These are phyloP conservation scores for Chaetomiaceae sp. DNA, from an alignment of 2,329 filamentous ascomycete genomes.

Conservation along the genomic window DNA sequence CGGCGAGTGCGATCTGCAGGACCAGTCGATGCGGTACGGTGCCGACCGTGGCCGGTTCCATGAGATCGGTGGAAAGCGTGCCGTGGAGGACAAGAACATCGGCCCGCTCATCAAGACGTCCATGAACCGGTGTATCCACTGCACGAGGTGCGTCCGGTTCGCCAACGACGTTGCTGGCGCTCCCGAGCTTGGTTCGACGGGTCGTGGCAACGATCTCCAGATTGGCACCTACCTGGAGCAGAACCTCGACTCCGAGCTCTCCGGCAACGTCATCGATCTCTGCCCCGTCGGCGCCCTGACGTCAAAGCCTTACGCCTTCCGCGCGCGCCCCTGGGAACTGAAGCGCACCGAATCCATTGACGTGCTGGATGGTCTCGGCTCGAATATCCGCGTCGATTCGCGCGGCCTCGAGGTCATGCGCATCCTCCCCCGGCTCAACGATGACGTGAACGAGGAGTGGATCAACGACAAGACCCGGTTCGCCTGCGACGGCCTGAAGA, in stretches of 20 bases:
- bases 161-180: constrained; percentile 96
- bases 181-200: constrained; percentile 87
- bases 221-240: constrained; percentile 97
- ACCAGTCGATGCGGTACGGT: constrained; percentile 98
- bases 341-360: constrained; percentile 95
- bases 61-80: constrained; percentile 91
- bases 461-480: constrained; percentile 98
- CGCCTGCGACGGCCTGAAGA: constrained; percentile 93
- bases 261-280: constrained; percentile 94
- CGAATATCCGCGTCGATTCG: constrained; percentile 89
- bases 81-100: constrained; percentile 99
- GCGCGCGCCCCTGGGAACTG: constrained; percentile 92
- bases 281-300: constrained; percentile 95
- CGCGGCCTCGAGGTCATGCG: constrained; percentile 96
- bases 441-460: constrained; percentile 99
- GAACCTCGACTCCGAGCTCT: constrained; percentile 89
- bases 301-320: constrained; percentile 97
- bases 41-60: constrained; percentile 95
- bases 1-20: constrained; percentile 97
- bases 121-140: constrained; percentile 99
- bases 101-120: constrained; percentile 97
- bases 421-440: constrained; percentile 84
- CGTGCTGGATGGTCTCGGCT: constrained; percentile 85
- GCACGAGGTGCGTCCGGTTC: constrained; percentile 95
- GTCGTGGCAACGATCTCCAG: constrained; percentile 94